A percentile compares a stretch with the other conserved stretches of the same genome.
These are phyloP conservation scores for Globisporangium middletonii DNA, from an alignment of 352 stramenopile species.

Conservation along the genomic window DNA sequence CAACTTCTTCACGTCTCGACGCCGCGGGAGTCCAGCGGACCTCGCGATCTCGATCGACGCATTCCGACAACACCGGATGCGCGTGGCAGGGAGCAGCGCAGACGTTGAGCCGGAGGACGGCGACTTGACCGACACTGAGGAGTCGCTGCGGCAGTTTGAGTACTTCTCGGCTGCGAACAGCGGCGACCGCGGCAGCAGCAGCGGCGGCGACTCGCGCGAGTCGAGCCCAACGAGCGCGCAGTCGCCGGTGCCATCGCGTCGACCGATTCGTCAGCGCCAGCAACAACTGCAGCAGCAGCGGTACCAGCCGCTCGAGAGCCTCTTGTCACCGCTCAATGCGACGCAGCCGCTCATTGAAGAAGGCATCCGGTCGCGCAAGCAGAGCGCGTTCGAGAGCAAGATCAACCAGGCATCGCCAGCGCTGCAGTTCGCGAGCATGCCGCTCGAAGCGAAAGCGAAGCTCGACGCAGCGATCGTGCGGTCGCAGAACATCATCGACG, in stretches of 20 bases:
- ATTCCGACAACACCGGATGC: slow-evolving; percentile 62
- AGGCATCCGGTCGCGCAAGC: slow-evolving; percentile 15
- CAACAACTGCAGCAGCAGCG: slow-evolving; percentile 12
- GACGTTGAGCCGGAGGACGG: slow-evolving; percentile 29
- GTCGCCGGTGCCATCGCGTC: slow-evolving; percentile 22
- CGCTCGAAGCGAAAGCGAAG: slow-evolving; percentile 24
- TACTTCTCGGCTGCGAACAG: slow-evolving; percentile 23
- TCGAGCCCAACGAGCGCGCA: slow-evolving; percentile 3
- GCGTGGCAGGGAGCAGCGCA: slow-evolving; percentile 38
- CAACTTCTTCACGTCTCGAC: slow-evolving; percentile 53
- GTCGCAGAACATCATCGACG: slow-evolving; percentile 56
- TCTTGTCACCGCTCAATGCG: slow-evolving; percentile 10
- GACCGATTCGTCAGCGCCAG: slow-evolving; percentile 18
- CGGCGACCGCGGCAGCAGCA: not conserved
- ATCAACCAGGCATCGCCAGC: slow-evolving; percentile 10
- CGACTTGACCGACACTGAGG: slow-evolving; percentile 38
- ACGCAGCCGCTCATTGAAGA: slow-evolving; percentile 17
- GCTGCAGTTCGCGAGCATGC: slow-evolving; percentile 7
- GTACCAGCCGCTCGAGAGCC: slow-evolving; percentile 4
- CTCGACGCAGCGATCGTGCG: slow-evolving; percentile 42
- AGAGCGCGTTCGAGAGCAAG: slow-evolving; percentile 15
- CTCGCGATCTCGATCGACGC: slow-evolving; percentile 70
- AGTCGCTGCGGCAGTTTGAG: slow-evolving; percentile 26
- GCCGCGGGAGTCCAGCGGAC: slow-evolving; percentile 61
- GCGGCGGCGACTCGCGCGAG: not conserved